phyloP scores from a whole-genome alignment of 2,329 filamentous ascomycete genomes.

The Thermochaetoides dissita region DNA sequence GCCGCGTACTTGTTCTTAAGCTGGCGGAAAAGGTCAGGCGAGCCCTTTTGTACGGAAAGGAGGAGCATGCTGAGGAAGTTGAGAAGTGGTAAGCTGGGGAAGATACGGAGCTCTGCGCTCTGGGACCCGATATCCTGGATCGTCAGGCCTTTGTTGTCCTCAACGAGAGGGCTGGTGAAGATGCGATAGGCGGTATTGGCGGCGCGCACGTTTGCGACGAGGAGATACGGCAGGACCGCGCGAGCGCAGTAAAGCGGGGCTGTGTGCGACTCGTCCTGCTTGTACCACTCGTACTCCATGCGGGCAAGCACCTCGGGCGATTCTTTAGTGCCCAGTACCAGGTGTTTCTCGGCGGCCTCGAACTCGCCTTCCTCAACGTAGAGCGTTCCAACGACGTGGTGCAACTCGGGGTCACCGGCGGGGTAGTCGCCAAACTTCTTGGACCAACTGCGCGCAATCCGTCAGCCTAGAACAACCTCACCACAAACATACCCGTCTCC shows the following conservation, averaged over 20 bases:
- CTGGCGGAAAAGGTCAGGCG: slow-evolving; percentile 65
- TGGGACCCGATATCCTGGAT: slow-evolving; percentile 70
- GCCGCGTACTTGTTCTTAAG: slow-evolving; percentile 67
- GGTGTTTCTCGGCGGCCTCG: slow-evolving; percentile 85
- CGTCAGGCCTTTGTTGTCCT: slow-evolving; percentile 42
- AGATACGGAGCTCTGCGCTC: slow-evolving; percentile 62
- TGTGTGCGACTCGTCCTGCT: slow-evolving; percentile 71
- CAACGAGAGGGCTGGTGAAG: slow-evolving; percentile 53
- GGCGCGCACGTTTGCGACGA: slow-evolving; percentile 78
- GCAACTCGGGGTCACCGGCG: slow-evolving; percentile 82
- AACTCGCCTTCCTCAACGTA: slow-evolving; percentile 88
- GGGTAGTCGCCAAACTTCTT: slow-evolving; percentile 73
- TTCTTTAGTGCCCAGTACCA: slow-evolving; percentile 77
- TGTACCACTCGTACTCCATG: slow-evolving; percentile 91
- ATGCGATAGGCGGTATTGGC: slow-evolving; percentile 71
- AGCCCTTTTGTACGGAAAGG: slow-evolving; percentile 67
- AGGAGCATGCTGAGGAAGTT: slow-evolving; percentile 85
- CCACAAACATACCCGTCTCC: background rate
- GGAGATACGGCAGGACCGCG: slow-evolving; percentile 77
- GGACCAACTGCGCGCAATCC: slow-evolving; percentile 52
- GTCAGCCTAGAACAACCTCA: background rate
- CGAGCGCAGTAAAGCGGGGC: slow-evolving; percentile 77
- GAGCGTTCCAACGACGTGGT: slow-evolving; percentile 76
- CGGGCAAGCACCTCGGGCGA: slow-evolving; percentile 66
- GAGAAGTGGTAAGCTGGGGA: slow-evolving; percentile 80